Evolutionary conservation across 306 rosid genomes (phyloP).

Genomic region (Begonia masoniana): DNA sequence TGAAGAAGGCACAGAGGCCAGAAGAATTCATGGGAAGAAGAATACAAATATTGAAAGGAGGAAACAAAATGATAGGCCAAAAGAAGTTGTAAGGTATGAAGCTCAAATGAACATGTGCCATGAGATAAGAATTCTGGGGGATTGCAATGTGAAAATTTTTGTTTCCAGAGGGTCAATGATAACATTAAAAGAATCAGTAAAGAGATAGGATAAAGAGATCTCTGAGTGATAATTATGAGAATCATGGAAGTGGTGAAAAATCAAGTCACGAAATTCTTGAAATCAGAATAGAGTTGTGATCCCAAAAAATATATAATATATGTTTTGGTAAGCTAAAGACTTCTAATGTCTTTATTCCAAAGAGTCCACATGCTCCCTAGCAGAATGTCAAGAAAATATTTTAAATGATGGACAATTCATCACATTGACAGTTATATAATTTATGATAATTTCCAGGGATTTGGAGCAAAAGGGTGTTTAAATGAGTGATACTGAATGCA

Average conservation of each 20-base stretch:
- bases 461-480: conserved; percentile 21
- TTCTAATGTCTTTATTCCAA: conserved; percentile 35
- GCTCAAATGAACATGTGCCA: conserved; percentile 40
- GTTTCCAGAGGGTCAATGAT: conserved; percentile 32
- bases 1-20: conserved; percentile 97
- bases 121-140: conserved; percentile 42
- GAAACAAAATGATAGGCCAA: conserved; percentile 63
- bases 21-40: conserved; percentile 94
- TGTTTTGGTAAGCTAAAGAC: conserved; percentile 36
- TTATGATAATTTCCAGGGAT: conserved; percentile 35
- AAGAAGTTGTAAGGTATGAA: conserved; percentile 46
- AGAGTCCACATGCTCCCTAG: conserved; percentile 22
- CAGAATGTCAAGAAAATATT: conserved; percentile 13
- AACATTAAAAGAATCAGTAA: conserved; percentile 35
- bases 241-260: conserved; percentile 31
- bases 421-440: conserved; percentile 18
- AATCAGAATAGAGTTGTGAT: conserved; percentile 25
- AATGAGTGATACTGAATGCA: conserved; percentile 32
- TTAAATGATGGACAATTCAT: conserved; percentile 18
- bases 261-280: conserved; percentile 28
- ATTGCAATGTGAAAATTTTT: conserved; percentile 29
- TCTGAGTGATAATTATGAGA: conserved; percentile 22
- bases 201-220: conserved; percentile 29
- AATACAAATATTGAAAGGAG: conserved; percentile 72
- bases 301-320: conserved; percentile 22